These are phyloP conservation scores for Evernia prunastri DNA, from an alignment of 495 filamentous ascomycete genomes.

Conservation along the genomic window DNA sequence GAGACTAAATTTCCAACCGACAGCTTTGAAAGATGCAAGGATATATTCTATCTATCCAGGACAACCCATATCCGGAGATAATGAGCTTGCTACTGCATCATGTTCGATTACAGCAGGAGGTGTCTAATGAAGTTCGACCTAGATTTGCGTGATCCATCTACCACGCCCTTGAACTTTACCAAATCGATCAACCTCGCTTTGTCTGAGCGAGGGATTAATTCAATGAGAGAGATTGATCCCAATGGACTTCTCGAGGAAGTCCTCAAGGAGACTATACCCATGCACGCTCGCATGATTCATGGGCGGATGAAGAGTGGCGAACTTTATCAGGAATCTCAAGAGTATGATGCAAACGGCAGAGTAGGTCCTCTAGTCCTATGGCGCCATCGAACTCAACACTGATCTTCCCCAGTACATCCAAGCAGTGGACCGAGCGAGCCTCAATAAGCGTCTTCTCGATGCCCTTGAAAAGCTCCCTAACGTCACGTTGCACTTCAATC, in stretches of 20 bases:
- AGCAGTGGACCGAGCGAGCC: slow-evolving; percentile 64
- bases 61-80: no score
- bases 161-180: slow-evolving; percentile 87
- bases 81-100: not conserved
- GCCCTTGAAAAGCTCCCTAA: slow-evolving; percentile 75
- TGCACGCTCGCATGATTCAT: slow-evolving; percentile 98
- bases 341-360: slow-evolving; percentile 84
- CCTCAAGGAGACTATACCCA: slow-evolving; percentile 72
- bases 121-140: slow-evolving; percentile 7
- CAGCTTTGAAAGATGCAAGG: not conserved
- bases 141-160: slow-evolving; percentile 83
- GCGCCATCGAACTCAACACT: not conserved
- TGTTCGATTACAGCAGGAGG: not conserved
- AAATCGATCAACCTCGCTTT: slow-evolving; percentile 96
- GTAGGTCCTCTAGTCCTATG: slow-evolving; percentile 54
- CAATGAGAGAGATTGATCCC: slow-evolving; percentile 61
- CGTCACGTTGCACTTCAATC: slow-evolving; percentile 83
- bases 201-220: slow-evolving; percentile 89
- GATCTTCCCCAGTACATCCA: slow-evolving; percentile 38
- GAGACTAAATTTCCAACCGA: no score
- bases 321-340: slow-evolving; percentile 70
- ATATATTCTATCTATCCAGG: no score
- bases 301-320: slow-evolving; percentile 55
- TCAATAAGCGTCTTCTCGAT: slow-evolving; percentile 85
- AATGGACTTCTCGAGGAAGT: slow-evolving; percentile 64